These are phyloP conservation scores for Penicillium riverlandense DNA, from an alignment of 495 filamentous ascomycete genomes.

Conservation along the genomic window DNA sequence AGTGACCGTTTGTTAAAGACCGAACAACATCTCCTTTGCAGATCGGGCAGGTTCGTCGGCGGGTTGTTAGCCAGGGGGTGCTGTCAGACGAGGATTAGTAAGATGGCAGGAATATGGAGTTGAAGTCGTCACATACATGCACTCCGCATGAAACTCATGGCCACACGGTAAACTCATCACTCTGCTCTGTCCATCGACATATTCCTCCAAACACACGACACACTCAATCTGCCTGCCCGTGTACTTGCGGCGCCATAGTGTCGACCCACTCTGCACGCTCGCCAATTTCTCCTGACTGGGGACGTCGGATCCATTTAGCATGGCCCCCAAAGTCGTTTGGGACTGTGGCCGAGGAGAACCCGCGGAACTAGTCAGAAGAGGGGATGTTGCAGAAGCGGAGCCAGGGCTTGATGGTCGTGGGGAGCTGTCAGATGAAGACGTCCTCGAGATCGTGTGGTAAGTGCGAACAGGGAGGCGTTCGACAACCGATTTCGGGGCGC, in stretches of 20 bases:
- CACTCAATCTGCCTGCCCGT: constrained; percentile 86
- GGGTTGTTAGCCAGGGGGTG: constrained; percentile 95
- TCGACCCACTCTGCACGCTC: constrained; percentile 45
- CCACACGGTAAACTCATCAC: constrained; percentile 99
- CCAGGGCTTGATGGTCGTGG: constrained; percentile 43
- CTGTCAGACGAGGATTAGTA: constrained; percentile 38
- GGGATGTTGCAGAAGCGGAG: constrained; percentile 64
- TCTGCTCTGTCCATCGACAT: constrained; percentile 84
- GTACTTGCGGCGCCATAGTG: constrained; percentile 70
- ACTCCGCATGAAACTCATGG: constrained; percentile 95
- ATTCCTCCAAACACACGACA: constrained; percentile 97
- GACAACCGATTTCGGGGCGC: constrained; percentile 92
- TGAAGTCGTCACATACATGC: constrained; percentile 72
- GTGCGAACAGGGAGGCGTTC: constrained; percentile 91
- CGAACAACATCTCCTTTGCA: constrained; percentile 95
- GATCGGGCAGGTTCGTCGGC: constrained; percentile 91
- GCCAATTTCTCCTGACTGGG: constrained; percentile 28
- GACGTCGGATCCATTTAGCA: constrained; percentile 26
- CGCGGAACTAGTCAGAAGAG: constrained; percentile 45
- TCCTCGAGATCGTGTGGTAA: constrained; percentile 69
- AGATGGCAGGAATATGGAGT: background rate
- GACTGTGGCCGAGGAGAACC: constrained; percentile 42
- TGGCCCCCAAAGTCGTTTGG: constrained; percentile 53
- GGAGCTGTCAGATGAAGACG: constrained; percentile 45
- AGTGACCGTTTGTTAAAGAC: constrained; percentile 39